Evolutionary conservation across 2,329 filamentous ascomycete species (phyloP), one percentile per base, ranked within the genome.

Genomic region (Penicillium sp.): DNA sequence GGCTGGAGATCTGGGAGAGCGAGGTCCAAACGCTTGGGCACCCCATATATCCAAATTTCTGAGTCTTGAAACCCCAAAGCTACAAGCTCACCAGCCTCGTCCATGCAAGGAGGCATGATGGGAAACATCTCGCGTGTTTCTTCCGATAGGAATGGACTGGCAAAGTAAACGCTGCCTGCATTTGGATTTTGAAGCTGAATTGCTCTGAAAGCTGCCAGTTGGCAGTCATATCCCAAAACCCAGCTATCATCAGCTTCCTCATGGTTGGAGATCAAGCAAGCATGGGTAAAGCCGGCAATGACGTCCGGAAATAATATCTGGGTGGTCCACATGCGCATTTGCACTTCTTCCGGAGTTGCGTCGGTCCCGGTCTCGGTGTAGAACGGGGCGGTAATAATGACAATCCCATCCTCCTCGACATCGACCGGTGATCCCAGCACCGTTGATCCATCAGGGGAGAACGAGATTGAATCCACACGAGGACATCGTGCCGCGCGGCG

Each of bases 291-390:
- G 48, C 85, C 82, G 33, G 79, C 76, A 49, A 81, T 86, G n/a
- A 79, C 82, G 50, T 88, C 85, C 3, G 85, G 85, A 39, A 90
- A 90, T 2, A 92, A 67, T 30, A 92, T 89, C 22, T 87, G 88
- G 0, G 84, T 87, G 5, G 85, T 90, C 85, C 85, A 92, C 55
- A 90, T 74, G 15, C 81, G 77, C 57, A 81, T 84, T 44, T 87
- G 74, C 45, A 80, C 75, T 41, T 85, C 78, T 39, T 64, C 60
- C 13, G 61, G 58, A 6, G 66, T 65, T 26, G 70, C 52, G 41
- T 82, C 79, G 9, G 70, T 56, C 37, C 65, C 65, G 18, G 64
- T 60, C 34, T 71, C 74, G 28, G 85, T 81, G 59, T 85, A 87
- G 55, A 88, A 88, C 1, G 85, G 85, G 0, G 84, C 84, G 0